Evolutionary conservation across 257 asterid genomes (phyloP).

Genomic region (Ilex aquifolium): DNA sequence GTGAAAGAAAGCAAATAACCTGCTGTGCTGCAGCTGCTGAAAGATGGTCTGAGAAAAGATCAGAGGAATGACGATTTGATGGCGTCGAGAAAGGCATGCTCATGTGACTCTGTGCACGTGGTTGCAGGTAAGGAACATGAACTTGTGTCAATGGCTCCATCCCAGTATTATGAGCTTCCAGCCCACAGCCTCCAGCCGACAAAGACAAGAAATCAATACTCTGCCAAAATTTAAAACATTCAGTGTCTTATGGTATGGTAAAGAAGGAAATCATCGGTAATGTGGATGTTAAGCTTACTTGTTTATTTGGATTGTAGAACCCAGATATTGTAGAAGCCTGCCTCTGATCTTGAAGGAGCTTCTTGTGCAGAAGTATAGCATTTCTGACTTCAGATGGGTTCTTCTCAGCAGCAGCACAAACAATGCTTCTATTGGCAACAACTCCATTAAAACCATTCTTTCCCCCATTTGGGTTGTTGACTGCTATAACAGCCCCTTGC

Average conservation of each 20-base stretch:
- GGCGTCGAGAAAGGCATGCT: constrained; percentile 29
- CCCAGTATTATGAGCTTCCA: constrained; percentile 19
- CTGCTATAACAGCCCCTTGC: constrained; percentile 19
- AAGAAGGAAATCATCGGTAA: background rate
- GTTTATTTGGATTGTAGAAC: constrained; percentile 18
- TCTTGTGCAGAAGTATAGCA: constrained; percentile 44
- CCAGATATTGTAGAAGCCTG: constrained; percentile 34
- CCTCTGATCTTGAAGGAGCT: constrained; percentile 51
- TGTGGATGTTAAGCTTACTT: constrained; percentile 29
- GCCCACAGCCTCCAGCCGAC: constrained; percentile 26
- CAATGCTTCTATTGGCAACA: constrained; percentile 11
- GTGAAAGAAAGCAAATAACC: constrained; percentile 28
- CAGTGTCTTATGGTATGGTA: background rate
- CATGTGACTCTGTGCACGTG: constrained; percentile 25
- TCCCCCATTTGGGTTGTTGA: constrained; percentile 11
- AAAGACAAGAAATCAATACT: constrained; percentile 37
- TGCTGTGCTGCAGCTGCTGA: constrained; percentile 43
- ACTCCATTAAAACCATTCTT: constrained; percentile 17
- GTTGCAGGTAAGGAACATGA: constrained; percentile 23
- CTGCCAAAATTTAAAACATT: constrained; percentile 27
- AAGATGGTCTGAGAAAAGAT: constrained; percentile 26
- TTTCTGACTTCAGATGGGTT: constrained; percentile 38
- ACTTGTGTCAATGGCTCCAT: constrained; percentile 20
- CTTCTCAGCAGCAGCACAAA: constrained; percentile 23
- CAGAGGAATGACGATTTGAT: constrained; percentile 39